Conservation (phyloP, 2,329 filamentous ascomycete genomes). For the Colletotrichum chlorophyti region DNA sequence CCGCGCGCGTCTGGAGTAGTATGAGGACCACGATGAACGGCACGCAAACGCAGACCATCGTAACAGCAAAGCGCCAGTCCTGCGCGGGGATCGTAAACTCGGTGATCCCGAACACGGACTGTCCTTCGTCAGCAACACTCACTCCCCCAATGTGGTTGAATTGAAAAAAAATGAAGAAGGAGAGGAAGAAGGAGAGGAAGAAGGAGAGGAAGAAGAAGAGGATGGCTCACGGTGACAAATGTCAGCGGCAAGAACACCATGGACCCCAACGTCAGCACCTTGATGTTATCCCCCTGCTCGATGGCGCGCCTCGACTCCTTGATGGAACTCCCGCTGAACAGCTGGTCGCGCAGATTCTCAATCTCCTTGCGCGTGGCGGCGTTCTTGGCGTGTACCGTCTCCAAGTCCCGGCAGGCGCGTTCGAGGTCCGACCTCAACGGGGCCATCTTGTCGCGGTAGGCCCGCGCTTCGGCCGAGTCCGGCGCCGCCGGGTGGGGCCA, state of each 20-base stretch:
- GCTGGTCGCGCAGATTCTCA: constrained; percentile 62
- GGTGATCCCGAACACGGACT: constrained; percentile 62
- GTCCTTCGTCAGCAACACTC: too few relatives aligned
- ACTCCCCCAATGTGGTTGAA: too few relatives aligned
- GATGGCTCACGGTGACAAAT: constrained; percentile 58
- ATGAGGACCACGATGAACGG: constrained; percentile 56
- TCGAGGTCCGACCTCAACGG: constrained; percentile 55
- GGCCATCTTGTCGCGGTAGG: constrained; percentile 57
- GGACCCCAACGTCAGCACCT: constrained; percentile 64
- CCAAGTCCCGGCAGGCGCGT: constrained; percentile 56
- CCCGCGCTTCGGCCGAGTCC: constrained; percentile 48
- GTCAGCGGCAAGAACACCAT: constrained; percentile 68
- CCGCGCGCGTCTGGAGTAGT: constrained; percentile 50
- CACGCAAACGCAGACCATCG: constrained; percentile 70
- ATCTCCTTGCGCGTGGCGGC: constrained; percentile 62
- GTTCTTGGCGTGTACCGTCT: constrained; percentile 55
- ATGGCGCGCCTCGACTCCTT: constrained; percentile 67
- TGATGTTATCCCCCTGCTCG: constrained; percentile 69
- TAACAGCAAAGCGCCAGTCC: constrained; percentile 56
- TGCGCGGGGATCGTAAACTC: constrained; percentile 48
- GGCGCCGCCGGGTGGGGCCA: constrained; percentile 61
- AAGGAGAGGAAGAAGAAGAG: background rate
- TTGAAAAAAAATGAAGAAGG: background rate
- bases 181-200: background rate
- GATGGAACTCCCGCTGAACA: constrained; percentile 69